Evolutionary conservation across 257 asterid genomes (phyloP).

Genomic region (Przewalskia tangutica): DNA sequence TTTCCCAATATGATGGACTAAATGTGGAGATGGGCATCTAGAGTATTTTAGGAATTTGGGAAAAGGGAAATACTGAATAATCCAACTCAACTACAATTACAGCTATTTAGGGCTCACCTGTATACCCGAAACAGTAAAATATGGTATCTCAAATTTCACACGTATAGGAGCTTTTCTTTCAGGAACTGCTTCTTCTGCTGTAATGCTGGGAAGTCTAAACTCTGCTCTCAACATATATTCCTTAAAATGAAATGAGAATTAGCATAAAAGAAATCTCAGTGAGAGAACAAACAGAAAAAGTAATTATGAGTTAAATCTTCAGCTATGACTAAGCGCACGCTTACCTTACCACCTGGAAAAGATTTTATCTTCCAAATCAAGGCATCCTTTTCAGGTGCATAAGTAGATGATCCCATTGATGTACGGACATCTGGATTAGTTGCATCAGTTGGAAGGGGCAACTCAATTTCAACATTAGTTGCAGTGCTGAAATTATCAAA

Average conservation of each 20-base stretch:
- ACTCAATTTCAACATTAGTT: constrained; percentile 89
- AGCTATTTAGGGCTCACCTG: constrained; percentile 46
- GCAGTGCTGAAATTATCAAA: constrained; percentile 71
- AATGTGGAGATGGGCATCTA: not conserved
- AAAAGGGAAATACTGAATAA: not conserved
- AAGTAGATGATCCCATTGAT: constrained; percentile 92
- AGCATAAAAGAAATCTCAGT: not conserved
- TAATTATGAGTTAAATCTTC: not conserved
- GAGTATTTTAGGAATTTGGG: not conserved
- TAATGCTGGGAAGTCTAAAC: constrained; percentile 88
- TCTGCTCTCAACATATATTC: constrained; percentile 98
- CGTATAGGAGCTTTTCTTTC: constrained; percentile 97
- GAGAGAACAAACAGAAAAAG: constrained; percentile 2
- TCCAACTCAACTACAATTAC: not conserved
- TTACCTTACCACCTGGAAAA: constrained; percentile 98
- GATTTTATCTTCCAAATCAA: constrained; percentile 95
- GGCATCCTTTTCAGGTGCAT: constrained; percentile 94
- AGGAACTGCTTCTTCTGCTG: constrained; percentile 73
- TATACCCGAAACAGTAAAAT: constrained; percentile 98
- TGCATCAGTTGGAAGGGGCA: constrained; percentile 93
- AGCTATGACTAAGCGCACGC: not conserved
- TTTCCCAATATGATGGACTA: not conserved
- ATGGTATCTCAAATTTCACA: constrained; percentile 97
- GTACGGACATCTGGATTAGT: constrained; percentile 92
- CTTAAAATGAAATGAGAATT: constrained; percentile 24